Percentiles rank a stretch among this genome's conserved stretches.
phyloP scores from a whole-genome alignment of 2,329 filamentous ascomycete genomes.

The Tolypocladium tropicale region DNA sequence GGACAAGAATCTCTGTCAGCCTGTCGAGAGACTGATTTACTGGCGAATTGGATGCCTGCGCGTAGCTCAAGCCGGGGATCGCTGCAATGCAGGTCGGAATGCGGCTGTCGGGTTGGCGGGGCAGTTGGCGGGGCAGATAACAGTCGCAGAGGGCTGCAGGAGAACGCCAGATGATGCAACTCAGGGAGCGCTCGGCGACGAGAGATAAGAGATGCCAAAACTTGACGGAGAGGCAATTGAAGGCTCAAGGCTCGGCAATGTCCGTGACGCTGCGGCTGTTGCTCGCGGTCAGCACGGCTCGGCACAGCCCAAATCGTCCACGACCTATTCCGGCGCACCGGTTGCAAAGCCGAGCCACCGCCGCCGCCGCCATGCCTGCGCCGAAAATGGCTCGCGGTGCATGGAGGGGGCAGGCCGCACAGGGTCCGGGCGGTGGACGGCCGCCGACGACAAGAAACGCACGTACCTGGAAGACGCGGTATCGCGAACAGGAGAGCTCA shows the following conservation, averaged over 20 bases:
- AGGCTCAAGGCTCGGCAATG: not conserved
- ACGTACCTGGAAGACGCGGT: not conserved
- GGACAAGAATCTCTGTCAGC: not conserved
- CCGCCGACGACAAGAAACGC: not conserved
- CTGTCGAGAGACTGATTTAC: not conserved
- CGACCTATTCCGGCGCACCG: not conserved
- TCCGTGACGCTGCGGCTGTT: not conserved
- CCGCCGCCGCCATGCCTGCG: not conserved
- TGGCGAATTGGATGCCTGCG: not conserved
- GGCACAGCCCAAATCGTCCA: not conserved
- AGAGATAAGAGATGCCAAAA: too few species aligned
- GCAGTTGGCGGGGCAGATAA: not conserved
- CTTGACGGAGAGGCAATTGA: not conserved
- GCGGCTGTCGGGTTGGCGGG: slow-evolving; percentile 2
- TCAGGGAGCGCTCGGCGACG: not conserved
- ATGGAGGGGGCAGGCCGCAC: not conserved
- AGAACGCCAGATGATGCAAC: not conserved
- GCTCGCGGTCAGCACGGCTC: not conserved
- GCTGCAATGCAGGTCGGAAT: slow-evolving; percentile 4
- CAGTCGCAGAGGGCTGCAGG: not conserved
- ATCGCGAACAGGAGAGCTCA: not conserved
- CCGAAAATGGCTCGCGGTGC: not conserved
- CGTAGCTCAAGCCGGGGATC: not conserved
- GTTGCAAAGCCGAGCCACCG: not conserved
- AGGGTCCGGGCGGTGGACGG: not conserved